Evolutionary conservation across 2,329 filamentous ascomycete genomes (phyloP), one percentile per base, ranked within the genome.

Genomic region (Rutstroemia sp.): DNA sequence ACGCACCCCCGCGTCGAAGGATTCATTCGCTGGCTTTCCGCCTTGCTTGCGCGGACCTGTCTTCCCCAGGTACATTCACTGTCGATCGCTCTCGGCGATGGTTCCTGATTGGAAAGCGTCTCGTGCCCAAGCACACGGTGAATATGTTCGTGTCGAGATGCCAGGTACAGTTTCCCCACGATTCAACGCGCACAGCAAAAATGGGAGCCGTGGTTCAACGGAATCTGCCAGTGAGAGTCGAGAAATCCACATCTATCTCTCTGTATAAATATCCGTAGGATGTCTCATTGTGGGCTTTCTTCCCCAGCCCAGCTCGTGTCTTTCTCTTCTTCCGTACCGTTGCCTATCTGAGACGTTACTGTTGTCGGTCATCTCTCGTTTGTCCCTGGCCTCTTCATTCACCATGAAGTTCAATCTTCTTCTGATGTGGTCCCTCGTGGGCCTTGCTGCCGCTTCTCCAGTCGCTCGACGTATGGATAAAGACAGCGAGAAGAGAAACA

Each of bases 401-500:
- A 49, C 9, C 16, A 57, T 54, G 50, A 52, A 57, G 53, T 47
- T 55, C 38, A 30, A 14, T 21, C 27, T 25, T 18, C 27, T 52
- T 25, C 18, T 54, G 3, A 44, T 39, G 12, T 12, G 61, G 18
- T 54, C 58, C 30, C 44, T 63, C 45, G 23, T 61, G 16, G 45
- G 56, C n/a, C 56, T 66, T 27, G 38, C 52, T 1, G 38, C 59
- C 30, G 53, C 61, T 23, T 60, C 54, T 10, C 59, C 63, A 14
- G 27, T 48, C 10, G 37, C 50, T 4, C 9, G 42, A 3, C 41
- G 44, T n/a, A 12, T 19, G n/a, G 37, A 19, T 21, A n/a, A 8
- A 1, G 34, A 52, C 2, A 45, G 56, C 3, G 37, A 30, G 18
- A 57, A 62, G 39, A 54, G 61, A 18, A 54, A 65, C 16, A 61